Percentiles rank a stretch among this genome's conserved stretches.
Conservation (phyloP, 257 asterid species). For the Solanum ahanhuiri region DNA sequence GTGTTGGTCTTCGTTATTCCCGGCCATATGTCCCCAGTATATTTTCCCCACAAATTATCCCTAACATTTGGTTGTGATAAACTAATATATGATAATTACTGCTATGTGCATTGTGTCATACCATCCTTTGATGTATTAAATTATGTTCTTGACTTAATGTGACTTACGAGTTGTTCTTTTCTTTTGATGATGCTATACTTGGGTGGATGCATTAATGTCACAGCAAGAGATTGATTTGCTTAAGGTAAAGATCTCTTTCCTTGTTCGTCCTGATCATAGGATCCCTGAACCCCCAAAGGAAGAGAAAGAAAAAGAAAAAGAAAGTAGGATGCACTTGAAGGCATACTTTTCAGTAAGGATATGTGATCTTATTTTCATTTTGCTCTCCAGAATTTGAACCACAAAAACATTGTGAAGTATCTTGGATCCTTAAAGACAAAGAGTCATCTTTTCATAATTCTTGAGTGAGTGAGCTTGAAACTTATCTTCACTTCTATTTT, state of each 20-base stretch:
- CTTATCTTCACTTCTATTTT: constrained; percentile 5
- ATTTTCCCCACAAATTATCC: neutral
- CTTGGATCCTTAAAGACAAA: constrained; percentile 95
- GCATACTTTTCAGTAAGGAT: neutral
- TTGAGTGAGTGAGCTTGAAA: constrained; percentile 55
- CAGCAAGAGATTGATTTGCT: constrained; percentile 99
- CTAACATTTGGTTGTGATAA: neutral
- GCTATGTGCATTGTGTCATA: neutral
- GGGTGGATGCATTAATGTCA: constrained; percentile 19
- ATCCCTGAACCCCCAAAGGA: neutral
- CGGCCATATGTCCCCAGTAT: neutral
- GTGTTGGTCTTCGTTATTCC: neutral
- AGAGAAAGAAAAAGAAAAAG: neutral
- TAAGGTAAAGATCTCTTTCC: constrained; percentile 43
- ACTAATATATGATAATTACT: neutral
- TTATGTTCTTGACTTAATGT: neutral
- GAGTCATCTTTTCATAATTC: constrained; percentile 91
- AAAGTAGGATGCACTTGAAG: neutral
- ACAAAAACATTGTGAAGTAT: constrained; percentile 91
- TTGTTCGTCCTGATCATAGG: neutral
- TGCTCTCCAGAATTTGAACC: constrained; percentile 79
- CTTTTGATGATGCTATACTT: constrained; percentile 8
- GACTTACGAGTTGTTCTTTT: constrained; percentile 11
- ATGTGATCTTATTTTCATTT: constrained; percentile 8
- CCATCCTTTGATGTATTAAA: neutral